Base-by-base conservation (phyloP, 2,329 filamentous ascomycete genomes). In the Clonostachys rhizophaga region DNA sequence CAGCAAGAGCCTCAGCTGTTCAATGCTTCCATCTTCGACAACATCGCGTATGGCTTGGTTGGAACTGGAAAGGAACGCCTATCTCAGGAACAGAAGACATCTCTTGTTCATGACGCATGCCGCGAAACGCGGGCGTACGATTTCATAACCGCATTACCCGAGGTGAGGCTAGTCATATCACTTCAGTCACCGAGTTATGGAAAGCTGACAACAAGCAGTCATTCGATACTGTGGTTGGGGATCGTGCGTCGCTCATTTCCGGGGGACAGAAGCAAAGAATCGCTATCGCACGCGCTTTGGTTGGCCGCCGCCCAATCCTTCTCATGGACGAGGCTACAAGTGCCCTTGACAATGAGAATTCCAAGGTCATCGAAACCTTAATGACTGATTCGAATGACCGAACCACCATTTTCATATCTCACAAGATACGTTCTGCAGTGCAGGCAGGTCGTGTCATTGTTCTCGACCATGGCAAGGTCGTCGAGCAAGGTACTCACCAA, bases 231-330 rank as follows among this genome's bases (percentile, higher is more conserved):
- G 62, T 91, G 3, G 91, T 95, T 34, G 92, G 94, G 33, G 88
- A 79, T 64, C 95, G 96, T 70, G 94, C 92, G 41, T 79, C 83
- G 13, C 80, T 96, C 62, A 71, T 96, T 13, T 91, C 86, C 3
- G 94, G 92, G 47, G 94, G 92, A 0, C 94, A 97, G 67, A 96
- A 96, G 63, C 92, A 97, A 67, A 87, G 94, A 50, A 85, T 97
- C 35, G 92, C 91, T 44, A 96, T 97, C 61, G 92, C 92, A 5
- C 84, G 92, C 6, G 92, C 92, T 0, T 74, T 97, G 13, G 83
- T 97, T 41, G 85, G 92, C n/a, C 83, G 96, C 57, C 92, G 92
- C 90, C 89, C 66, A 84, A 85, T 97, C 49, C 71, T 97, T 5
- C 77, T 50, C 5, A 45, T 50, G 17, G 49, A 50, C 35, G 49